Percentiles rank a stretch among this genome's conserved stretches.
Evolutionary conservation across 139 green algal genomes (phyloP).

Genomic region (Volvox reticuliferus): DNA sequence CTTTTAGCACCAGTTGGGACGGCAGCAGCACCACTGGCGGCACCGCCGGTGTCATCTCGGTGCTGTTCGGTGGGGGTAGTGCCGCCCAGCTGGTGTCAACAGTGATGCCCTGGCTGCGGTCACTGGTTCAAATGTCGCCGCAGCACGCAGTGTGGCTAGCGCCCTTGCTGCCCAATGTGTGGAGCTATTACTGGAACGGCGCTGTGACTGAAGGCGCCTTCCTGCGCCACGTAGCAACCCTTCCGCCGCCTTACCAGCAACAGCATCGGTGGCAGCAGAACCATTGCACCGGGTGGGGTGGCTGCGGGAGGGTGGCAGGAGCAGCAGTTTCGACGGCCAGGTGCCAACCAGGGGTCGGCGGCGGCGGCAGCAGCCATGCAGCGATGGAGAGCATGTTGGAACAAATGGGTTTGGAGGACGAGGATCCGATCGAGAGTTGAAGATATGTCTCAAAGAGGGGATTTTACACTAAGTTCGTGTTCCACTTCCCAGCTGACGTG

Average conservation of each 20-base stretch:
- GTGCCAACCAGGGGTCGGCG: too few species aligned
- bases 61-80: background rate
- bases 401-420: conserved; percentile 20
- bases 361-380: background rate
- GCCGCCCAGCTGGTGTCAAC: background rate
- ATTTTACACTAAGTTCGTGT: too few species aligned
- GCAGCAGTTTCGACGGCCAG: background rate
- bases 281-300: background rate
- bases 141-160: conserved; percentile 5
- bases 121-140: background rate
- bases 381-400: conserved; percentile 26
- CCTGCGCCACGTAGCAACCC: background rate
- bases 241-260: background rate
- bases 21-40: background rate
- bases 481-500: too few species aligned
- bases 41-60: background rate
- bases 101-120: conserved; percentile 34
- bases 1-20: background rate
- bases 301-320: background rate
- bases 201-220: conserved; percentile 35
- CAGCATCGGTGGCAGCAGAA: background rate
- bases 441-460: background rate
- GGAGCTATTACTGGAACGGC: conserved; percentile 38
- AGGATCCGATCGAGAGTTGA: conserved; percentile 33
- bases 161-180: conserved; percentile 14